Base-by-base conservation (phyloP, 2,329 filamentous ascomycete genomes). In the Amylocarpus encephaloides region DNA sequence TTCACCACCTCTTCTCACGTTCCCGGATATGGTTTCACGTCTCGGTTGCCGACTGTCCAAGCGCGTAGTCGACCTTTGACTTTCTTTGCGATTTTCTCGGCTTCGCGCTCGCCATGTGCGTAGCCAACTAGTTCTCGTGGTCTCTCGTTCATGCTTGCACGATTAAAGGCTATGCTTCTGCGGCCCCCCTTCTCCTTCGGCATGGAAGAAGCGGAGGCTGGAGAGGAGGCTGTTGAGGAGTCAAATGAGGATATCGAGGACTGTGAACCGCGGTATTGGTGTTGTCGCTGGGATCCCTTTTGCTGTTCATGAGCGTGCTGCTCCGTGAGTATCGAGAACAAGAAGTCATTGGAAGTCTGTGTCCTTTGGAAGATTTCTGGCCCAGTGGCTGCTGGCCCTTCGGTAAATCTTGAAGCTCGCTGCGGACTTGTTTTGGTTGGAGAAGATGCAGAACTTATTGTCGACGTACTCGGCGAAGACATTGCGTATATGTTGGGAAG, bases 11-110 rank as follows among this genome's bases (percentile, higher is more conserved):
- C 15, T 40, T 16, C 34, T 59, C 57, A 59, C 10, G 57, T 56
- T 12, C 57, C 57, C n/a, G 51, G 44, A 35, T 57, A 53, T 43
- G 55, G 55, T 49, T 56, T 55, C 10, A 47, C 57, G 45, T 51
- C 51, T 26, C 46, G 48, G 12, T 48, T 56, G 15, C 51, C 54
- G 11, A 44, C 52, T 9, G 59, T 61, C 51, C 56, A 55, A 15
- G 57, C 59, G 29, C 59, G 53, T 39, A 61, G 46, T 11, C 59
- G 34, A 2, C 57, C 59, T 50, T 54, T 59, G 40, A 61, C 43
- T 46, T 55, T 58, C 34, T 46, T 50, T 10, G 53, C 51, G 12
- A 55, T 13, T 16, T 30, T 51, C 29, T 53, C 55, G 4, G 48
- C 47, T 5, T 50, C 49, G 19, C 44, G 13, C 12, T 51, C 40